Conservation (phyloP, 225 moss, liverwort and hornwort species). For the Pseudoscleropodium purum region DNA sequence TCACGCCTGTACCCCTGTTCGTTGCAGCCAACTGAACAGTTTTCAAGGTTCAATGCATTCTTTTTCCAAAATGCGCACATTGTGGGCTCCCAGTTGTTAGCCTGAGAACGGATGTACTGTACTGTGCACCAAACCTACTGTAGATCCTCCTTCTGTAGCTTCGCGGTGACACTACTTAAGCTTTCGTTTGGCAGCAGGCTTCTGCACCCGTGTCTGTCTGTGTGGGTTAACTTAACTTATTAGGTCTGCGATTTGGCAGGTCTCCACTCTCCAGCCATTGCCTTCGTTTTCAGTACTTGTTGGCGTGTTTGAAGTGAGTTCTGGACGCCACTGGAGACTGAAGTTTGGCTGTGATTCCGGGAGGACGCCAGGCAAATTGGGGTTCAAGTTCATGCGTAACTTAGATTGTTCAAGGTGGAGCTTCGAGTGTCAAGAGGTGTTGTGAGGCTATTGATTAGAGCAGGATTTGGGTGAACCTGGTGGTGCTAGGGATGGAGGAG, state of each 20-base stretch:
- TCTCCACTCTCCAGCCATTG: background rate
- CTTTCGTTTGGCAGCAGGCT: background rate
- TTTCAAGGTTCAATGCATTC: background rate
- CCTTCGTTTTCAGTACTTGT: background rate
- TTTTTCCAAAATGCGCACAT: background rate
- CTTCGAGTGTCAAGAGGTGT: background rate
- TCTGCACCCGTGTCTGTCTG: background rate
- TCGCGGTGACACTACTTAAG: background rate
- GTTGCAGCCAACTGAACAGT: background rate
- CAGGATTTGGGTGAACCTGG: background rate
- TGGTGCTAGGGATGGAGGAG: conserved; percentile 16
- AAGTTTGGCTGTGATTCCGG: background rate
- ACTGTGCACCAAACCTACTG: background rate
- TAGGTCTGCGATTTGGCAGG: background rate
- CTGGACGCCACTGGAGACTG: background rate
- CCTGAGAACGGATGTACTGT: background rate
- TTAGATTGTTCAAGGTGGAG: conserved; percentile 1
- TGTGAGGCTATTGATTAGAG: background rate
- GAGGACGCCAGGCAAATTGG: background rate
- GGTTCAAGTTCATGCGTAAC: background rate
- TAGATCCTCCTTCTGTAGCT: background rate
- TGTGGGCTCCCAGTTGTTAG: background rate
- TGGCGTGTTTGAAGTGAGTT: background rate
- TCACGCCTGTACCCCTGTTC: background rate
- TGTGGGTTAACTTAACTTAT: background rate